phyloP scores from a whole-genome alignment of 169 alveolate species.

The Cryptosporidium tyzzeri region DNA sequence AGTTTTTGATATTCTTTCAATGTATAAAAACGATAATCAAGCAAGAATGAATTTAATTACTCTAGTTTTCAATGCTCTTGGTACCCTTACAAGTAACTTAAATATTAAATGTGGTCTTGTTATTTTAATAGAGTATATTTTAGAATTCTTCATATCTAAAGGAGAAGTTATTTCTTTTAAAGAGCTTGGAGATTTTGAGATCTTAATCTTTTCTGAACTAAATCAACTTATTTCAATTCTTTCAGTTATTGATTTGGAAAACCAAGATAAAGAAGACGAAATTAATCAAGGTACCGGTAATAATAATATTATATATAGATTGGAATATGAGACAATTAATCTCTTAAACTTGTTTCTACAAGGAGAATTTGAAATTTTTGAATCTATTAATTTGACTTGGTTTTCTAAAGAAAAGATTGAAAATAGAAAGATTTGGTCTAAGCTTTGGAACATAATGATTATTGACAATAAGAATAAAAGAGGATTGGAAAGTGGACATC shows the following conservation, averaged over 20 bases:
- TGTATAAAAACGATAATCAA: conserved; percentile 38
- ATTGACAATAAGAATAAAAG: neutral
- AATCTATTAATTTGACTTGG: conserved; percentile 7
- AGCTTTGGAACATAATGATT: conserved; percentile 18
- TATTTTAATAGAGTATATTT: neutral
- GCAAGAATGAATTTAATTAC: conserved; percentile 30
- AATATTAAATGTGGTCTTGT: conserved; percentile 49
- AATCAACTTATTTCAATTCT: neutral
- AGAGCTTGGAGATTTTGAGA: conserved; percentile 8
- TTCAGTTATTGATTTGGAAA: neutral
- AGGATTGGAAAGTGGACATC: conserved; percentile 40
- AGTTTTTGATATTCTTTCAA: conserved; percentile 4
- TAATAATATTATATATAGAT: conserved; percentile 1
- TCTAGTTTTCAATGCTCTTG: conserved; percentile 19
- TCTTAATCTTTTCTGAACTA: conserved; percentile 15
- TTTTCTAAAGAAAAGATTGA: neutral
- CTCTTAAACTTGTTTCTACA: neutral
- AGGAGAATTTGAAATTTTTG: neutral
- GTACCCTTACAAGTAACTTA: conserved; percentile 20
- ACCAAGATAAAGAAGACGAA: neutral
- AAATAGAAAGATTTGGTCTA: conserved; percentile 11
- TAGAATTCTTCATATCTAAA: conserved; percentile 19
- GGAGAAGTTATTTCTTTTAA: conserved; percentile 7
- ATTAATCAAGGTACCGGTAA: neutral
- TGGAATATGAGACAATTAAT: conserved; percentile 52